A percentile compares a stretch with the other conserved stretches of the same genome.
Conservation (phyloP, 202 grass and related monocot species). For the Bolboschoenoplectus hybrid region DNA sequence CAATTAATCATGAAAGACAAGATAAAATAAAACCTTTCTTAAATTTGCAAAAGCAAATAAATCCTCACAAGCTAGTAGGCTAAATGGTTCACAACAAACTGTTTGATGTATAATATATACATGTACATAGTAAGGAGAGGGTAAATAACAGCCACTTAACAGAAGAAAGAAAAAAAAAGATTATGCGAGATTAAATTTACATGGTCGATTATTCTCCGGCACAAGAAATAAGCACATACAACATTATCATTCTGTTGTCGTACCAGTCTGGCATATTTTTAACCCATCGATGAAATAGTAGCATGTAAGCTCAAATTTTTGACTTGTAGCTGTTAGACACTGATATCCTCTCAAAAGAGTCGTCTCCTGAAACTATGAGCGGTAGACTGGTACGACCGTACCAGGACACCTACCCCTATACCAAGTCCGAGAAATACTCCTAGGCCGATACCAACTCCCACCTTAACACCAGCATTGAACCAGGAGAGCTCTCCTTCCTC, state of each 20-base stretch:
- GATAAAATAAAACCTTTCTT: not conserved
- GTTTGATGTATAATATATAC: not conserved
- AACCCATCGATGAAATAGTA: not conserved
- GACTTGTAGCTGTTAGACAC: conserved; percentile 19
- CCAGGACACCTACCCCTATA: conserved; percentile 66
- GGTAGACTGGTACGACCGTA: conserved; percentile 72
- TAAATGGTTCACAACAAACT: not conserved
- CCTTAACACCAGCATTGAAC: conserved; percentile 84
- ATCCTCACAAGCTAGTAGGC: not conserved
- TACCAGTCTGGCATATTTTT: not conserved
- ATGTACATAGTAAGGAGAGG: conserved; percentile 5
- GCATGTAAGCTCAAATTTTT: not conserved
- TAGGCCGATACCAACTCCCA: conserved; percentile 77
- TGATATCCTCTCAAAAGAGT: conserved; percentile 51
- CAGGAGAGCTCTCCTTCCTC: conserved; percentile 64
- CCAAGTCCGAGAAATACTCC: conserved; percentile 83
- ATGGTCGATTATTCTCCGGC: conserved; percentile 14
- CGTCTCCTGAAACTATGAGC: conserved; percentile 55
- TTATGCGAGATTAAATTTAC: not conserved
- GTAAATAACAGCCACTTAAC: not conserved
- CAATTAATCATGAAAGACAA: not conserved
- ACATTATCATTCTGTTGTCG: not conserved
- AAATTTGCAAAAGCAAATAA: conserved; percentile 11
- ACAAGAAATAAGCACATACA: not conserved
- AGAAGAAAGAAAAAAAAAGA: not conserved